These are phyloP conservation scores for Microdochium nivale DNA, from an alignment of 2,329 filamentous ascomycete genomes.

Conservation along the genomic window DNA sequence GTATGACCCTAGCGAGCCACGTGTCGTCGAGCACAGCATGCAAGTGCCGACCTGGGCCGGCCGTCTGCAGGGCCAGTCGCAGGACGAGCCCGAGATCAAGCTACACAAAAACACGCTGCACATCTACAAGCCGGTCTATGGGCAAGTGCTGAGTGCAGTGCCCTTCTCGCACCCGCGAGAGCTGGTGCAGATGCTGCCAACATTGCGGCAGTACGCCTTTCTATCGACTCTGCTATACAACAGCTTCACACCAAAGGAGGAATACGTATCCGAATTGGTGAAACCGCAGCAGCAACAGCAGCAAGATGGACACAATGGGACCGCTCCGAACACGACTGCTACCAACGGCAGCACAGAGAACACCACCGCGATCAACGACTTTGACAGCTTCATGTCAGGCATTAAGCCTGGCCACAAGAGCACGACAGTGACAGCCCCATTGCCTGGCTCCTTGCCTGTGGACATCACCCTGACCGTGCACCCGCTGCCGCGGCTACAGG, in stretches of 20 bases:
- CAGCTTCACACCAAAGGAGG: slow-evolving; percentile 39
- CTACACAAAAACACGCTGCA: slow-evolving; percentile 53
- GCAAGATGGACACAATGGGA: slow-evolving; percentile 6
- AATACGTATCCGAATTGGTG: not conserved
- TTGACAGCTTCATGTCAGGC: not conserved
- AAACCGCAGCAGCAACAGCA: not conserved
- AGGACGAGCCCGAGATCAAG: slow-evolving; percentile 19
- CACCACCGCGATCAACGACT: not conserved
- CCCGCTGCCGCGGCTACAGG: slow-evolving; percentile 37
- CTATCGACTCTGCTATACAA: slow-evolving; percentile 55
- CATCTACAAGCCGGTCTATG: slow-evolving; percentile 66
- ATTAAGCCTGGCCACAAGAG: not conserved
- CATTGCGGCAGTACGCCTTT: slow-evolving; percentile 67
- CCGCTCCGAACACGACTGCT: slow-evolving; percentile 10
- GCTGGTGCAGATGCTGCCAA: slow-evolving; percentile 63
- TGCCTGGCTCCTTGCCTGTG: slow-evolving; percentile 13
- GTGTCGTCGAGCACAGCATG: slow-evolving; percentile 42
- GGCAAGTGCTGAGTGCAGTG: slow-evolving; percentile 55
- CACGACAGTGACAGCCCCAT: not conserved
- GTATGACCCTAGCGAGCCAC: slow-evolving; percentile 48
- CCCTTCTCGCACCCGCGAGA: slow-evolving; percentile 74
- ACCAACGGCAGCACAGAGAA: not conserved
- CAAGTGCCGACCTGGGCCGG: slow-evolving; percentile 32
- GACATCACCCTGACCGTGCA: slow-evolving; percentile 46
- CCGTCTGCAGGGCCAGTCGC: slow-evolving; percentile 12